phyloP scores from a whole-genome alignment of 2,329 filamentous ascomycete species.

The Westerdykella aurantiaca region DNA sequence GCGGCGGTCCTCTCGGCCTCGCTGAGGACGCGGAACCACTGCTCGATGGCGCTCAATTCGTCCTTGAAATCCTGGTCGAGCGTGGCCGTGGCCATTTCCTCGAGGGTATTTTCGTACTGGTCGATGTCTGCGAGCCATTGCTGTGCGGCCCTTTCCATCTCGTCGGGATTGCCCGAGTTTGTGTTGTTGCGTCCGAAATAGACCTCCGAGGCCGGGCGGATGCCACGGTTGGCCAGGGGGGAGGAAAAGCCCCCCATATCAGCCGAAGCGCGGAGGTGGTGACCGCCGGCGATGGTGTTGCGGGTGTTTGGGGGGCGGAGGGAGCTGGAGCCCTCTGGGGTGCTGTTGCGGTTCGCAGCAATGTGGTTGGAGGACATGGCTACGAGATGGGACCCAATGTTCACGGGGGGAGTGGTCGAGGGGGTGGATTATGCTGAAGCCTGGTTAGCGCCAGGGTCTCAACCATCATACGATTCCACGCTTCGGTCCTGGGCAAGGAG shows the following conservation, averaged over 20 bases:
- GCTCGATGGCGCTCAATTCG: conserved; percentile 95
- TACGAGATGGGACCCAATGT: neutral
- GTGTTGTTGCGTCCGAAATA: conserved; percentile 71
- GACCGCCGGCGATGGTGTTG: conserved; percentile 65
- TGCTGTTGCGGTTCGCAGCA: conserved; percentile 83
- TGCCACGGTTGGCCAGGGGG: conserved; percentile 66
- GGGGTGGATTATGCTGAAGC: conserved; percentile 13
- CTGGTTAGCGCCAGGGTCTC: conserved; percentile 5
- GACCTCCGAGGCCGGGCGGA: conserved; percentile 91
- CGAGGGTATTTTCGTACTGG: conserved; percentile 95
- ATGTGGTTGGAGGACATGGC: conserved; percentile 46
- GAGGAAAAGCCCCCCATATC: conserved; percentile 84
- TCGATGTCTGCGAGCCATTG: conserved; percentile 99
- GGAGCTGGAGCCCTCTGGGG: conserved; percentile 79
- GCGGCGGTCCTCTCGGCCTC: conserved; percentile 95
- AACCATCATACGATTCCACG: no score
- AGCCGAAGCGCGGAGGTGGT: conserved; percentile 88
- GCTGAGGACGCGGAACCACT: conserved; percentile 97
- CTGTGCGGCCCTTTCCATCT: conserved; percentile 90
- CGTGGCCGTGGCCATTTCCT: conserved; percentile 98
- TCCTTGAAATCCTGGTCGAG: conserved; percentile 99
- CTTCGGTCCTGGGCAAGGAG: neutral
- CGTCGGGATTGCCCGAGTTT: conserved; percentile 64
- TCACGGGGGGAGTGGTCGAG: conserved; percentile 1
- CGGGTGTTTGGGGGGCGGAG: conserved; percentile 78